Evolutionary conservation across 2,329 filamentous ascomycete genomes (phyloP), one percentile per base, ranked within the genome.

Genomic region (Apiospora marii): DNA sequence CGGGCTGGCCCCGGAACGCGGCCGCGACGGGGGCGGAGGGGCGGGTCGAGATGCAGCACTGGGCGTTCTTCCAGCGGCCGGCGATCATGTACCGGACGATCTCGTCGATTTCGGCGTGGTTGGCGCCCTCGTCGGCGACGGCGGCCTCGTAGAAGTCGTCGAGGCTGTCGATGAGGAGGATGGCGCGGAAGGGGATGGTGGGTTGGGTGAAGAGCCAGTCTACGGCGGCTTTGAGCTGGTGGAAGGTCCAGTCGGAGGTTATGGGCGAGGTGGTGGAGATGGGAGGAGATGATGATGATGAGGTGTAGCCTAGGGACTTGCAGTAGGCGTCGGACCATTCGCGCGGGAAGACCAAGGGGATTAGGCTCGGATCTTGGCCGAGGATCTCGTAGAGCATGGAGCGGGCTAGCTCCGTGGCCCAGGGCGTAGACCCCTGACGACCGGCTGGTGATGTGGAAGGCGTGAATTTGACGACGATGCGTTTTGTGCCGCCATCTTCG

Each of bases 281-380:
- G 8, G 37, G 37, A 3, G 37, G 10, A 8, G 43, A 14, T 14
- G 43, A 3, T 16, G 43, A 4, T 44, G 16, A 13, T 44, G 43
- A 16, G 13, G 46, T 48, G 3, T 22, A 51, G 49, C 41, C 67
- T n/a, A 68, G 3, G 0, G 67, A 68, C 10, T 41, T 51, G 46
- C 68, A 70, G 6, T 70, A 70, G 14, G 68, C 43, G 3, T 7
- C n/a, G 1, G 68, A 70, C 68, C 68, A 70, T 53, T n/a, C 68
- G 19, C n/a, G 24, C 0, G 68, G 68, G 34, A 70, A 70, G 16
- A 53, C 13, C 14, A 70, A 4, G 0, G 68, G 68, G 8, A 70
- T 22, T 8, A 70, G 14, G 13, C 46, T 30, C 8, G 14, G 27
- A 1, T 70, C 27, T 19, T 48, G 34, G 5, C 12, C 6, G 27